Conservation (phyloP, 495 filamentous ascomycete genomes). For the Tuber umbilicatum region DNA sequence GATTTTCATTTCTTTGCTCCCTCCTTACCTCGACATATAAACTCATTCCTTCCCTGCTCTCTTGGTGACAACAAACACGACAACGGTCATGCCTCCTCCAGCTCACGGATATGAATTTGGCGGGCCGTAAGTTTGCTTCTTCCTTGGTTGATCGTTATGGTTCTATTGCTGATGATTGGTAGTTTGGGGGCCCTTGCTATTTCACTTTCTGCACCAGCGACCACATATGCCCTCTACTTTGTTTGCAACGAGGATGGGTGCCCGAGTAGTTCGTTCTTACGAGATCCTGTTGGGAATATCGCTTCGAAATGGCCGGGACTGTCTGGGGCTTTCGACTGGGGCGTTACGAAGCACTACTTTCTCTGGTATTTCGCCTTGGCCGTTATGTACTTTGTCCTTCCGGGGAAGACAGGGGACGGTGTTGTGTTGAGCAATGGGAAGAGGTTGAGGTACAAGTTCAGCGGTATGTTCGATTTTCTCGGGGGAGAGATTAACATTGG, state of each 20-base stretch:
- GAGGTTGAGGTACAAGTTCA: slow-evolving; percentile 79
- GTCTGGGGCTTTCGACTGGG: slow-evolving; percentile 48
- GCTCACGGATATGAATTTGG: slow-evolving; percentile 67
- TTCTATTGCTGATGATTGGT: slow-evolving; percentile 32
- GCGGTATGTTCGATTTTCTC: slow-evolving; percentile 52
- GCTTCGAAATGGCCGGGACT: slow-evolving; percentile 56
- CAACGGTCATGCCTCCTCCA: background rate
- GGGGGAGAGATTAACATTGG: slow-evolving; percentile 16
- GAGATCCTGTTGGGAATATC: slow-evolving; percentile 63
- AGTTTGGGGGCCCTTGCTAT: slow-evolving; percentile 71
- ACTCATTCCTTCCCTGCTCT: background rate
- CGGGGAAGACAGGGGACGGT: slow-evolving; percentile 65
- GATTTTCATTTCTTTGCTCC: background rate
- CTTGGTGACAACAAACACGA: background rate
- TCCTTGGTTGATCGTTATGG: slow-evolving; percentile 15
- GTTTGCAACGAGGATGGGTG: slow-evolving; percentile 93
- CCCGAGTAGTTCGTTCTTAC: slow-evolving; percentile 75
- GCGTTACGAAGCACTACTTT: slow-evolving; percentile 59
- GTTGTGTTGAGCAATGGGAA: slow-evolving; percentile 64
- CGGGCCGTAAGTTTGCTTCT: slow-evolving; percentile 66
- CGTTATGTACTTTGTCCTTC: slow-evolving; percentile 67
- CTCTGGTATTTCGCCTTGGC: slow-evolving; percentile 76
- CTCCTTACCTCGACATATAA: background rate
- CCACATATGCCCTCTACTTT: slow-evolving; percentile 70
- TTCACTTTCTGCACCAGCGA: slow-evolving; percentile 65